Base-by-base conservation (phyloP, 2,329 filamentous ascomycete species). In the Pestalotiopsis sp. region DNA sequence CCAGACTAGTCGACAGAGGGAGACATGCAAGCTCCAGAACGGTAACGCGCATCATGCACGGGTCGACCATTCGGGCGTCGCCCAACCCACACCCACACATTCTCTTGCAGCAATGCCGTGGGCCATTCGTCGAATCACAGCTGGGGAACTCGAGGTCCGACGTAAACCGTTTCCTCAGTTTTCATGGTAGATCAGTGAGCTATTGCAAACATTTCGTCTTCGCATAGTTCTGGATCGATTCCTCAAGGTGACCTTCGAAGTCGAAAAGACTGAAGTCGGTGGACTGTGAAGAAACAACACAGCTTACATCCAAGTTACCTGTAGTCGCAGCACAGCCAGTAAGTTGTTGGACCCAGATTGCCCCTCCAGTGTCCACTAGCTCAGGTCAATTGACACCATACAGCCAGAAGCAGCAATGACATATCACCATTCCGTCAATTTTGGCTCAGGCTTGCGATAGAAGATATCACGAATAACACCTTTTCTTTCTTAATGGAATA, bases 91-190 rank as follows among this genome's bases (percentile, higher is more conserved):
- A 55, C 27, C 23, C 38, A n/a, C 31, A 39, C 25, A 27, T 60
- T 45, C 52, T 41, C 52, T 55, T 66, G 64, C 64, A 66, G 64
- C 17, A 38, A 20, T 38, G 12, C 52, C 27, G 3, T 39, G 52
- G 14, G 45, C 20, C 14, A 36, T 14, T 27, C 5, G 27, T 36
- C 36, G 52, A 58, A 65, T 66, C 52, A 60, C 49, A 66, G 55
- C 38, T 57, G 27, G 27, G 41, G 20, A 52, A 41, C 27, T 60
- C 64, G 36, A 60, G 52, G 45, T 66, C 64, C 64, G 64, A 66
- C 52, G 55, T 39, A 66, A 49, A 59, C 64, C 64, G 64, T 31
- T 36, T 38, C 13, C 13, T 41, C 25, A 31, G 14, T 12, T 45
- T 27, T 59, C 25, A 13, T 59, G 27, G 23, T 14, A 59, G 23